Evolutionary conservation across 345 rosid genomes (phyloP).

Genomic region (Populus euphratica): DNA sequence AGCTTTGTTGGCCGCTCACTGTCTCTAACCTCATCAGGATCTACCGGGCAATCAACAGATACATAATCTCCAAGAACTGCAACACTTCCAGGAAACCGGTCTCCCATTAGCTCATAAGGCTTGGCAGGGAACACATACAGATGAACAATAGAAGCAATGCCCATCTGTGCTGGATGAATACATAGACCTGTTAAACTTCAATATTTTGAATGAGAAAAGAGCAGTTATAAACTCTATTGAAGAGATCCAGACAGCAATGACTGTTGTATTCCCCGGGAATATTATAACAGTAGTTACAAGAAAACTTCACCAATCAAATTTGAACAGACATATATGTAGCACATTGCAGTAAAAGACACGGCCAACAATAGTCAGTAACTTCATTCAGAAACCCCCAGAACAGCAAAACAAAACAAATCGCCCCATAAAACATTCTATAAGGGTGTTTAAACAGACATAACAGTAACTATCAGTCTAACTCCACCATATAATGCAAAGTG

Average conservation of each 20-base stretch:
- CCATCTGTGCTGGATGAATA: constrained; percentile 89
- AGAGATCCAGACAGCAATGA: neutral
- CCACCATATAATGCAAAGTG: neutral
- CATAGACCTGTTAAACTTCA: constrained; percentile 36
- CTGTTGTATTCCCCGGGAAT: neutral
- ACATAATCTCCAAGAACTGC: constrained; percentile 96
- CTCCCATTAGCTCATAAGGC: constrained; percentile 91
- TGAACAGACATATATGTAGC: neutral
- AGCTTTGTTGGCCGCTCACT: constrained; percentile 90
- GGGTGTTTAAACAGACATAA: neutral
- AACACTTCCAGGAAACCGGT: constrained; percentile 66
- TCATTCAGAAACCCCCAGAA: neutral
- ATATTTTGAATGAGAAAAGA: constrained; percentile 13
- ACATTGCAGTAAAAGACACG: neutral
- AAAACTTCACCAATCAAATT: neutral
- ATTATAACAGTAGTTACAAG: neutral
- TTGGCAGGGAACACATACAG: constrained; percentile 87
- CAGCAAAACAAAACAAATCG: neutral
- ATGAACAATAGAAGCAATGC: constrained; percentile 93
- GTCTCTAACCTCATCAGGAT: constrained; percentile 97
- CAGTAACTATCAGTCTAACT: neutral
- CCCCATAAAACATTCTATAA: neutral
- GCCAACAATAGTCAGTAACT: too few relatives aligned
- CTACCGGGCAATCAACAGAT: constrained; percentile 82
- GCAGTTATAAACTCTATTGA: neutral